Evolutionary conservation across 352 stramenopile species (phyloP).

Genomic region (Phytophthora uliginosa): DNA sequence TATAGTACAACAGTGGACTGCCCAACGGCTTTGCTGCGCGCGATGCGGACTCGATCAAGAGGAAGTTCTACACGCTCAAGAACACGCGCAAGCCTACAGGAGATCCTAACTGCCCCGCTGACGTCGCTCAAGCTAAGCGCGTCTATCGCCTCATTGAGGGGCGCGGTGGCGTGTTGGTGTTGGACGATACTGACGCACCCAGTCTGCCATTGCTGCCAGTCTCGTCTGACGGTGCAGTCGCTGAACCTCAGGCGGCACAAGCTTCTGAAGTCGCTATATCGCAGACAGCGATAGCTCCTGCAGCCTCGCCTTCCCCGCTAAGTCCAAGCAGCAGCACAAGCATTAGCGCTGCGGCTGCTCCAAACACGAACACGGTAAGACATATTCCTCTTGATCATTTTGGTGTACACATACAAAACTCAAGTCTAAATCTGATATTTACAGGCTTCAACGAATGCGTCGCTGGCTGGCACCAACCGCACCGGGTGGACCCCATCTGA

Average conservation of each 20-base stretch:
- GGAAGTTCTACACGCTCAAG: constrained; percentile 13
- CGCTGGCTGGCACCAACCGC: neutral
- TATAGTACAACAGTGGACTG: constrained; percentile 4
- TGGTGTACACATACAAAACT: neutral
- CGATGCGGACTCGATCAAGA: constrained; percentile 1
- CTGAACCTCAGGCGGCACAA: too few relatives aligned
- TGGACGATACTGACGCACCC: neutral
- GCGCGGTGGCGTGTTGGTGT: neutral
- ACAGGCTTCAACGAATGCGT: neutral
- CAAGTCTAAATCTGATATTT: neutral
- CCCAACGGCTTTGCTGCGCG: neutral
- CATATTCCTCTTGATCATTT: neutral
- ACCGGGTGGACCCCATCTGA: neutral
- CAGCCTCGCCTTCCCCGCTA: too few relatives aligned
- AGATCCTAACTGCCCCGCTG: constrained; percentile 1
- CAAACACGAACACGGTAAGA: neutral
- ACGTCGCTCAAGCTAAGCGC: constrained; percentile 3
- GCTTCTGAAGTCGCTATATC: too few relatives aligned
- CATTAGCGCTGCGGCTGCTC: too few relatives aligned
- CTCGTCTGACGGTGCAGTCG: too few relatives aligned
- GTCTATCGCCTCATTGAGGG: neutral
- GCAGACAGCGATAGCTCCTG: too few relatives aligned
- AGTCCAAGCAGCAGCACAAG: too few relatives aligned
- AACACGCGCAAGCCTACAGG: constrained; percentile 12
- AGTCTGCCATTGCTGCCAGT: too few relatives aligned